Percentiles rank a stretch among this genome's conserved stretches.
Evolutionary conservation across 805 yeast genomes (phyloP).

Genomic region (Ascoidea rubescens): DNA sequence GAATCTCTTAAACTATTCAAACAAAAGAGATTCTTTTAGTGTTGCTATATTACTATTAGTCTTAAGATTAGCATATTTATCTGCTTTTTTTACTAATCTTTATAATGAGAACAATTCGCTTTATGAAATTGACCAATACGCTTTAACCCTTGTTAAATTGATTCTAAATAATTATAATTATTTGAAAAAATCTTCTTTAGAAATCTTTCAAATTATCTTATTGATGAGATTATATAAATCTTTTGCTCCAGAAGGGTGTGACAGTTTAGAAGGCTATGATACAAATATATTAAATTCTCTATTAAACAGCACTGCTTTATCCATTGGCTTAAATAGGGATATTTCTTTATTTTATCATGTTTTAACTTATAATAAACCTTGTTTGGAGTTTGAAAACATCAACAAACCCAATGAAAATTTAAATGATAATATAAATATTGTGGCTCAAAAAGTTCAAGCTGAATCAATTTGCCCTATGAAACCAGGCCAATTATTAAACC

Average conservation of each 20-base stretch:
- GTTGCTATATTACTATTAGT: slow-evolving; percentile 29
- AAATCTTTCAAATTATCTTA: slow-evolving; percentile 28
- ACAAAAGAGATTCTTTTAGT: slow-evolving; percentile 29
- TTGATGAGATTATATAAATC: slow-evolving; percentile 25
- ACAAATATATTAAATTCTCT: slow-evolving; percentile 24
- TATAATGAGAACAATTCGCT: slow-evolving; percentile 17
- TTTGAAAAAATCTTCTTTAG: slow-evolving; percentile 25
- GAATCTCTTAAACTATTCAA: slow-evolving; percentile 19
- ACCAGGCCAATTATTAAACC: no score
- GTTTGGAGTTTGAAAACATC: neutral
- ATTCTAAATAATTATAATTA: slow-evolving; percentile 26
- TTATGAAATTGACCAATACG: slow-evolving; percentile 26
- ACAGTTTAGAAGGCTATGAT: slow-evolving; percentile 29
- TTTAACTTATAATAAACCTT: neutral
- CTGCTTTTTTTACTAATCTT: slow-evolving; percentile 8
- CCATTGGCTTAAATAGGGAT: slow-evolving; percentile 32
- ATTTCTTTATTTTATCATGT: neutral
- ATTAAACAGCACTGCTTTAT: slow-evolving; percentile 24
- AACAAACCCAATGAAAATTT: neutral
- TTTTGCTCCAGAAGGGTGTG: slow-evolving; percentile 31
- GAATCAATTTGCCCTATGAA: neutral
- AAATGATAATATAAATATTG: no score
- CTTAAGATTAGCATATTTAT: slow-evolving; percentile 27
- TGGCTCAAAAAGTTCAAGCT: neutral
- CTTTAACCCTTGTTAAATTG: slow-evolving; percentile 22